These are phyloP conservation scores for Erysimum pusillum DNA, from an alignment of 441 rosid species.

Conservation along the genomic window DNA sequence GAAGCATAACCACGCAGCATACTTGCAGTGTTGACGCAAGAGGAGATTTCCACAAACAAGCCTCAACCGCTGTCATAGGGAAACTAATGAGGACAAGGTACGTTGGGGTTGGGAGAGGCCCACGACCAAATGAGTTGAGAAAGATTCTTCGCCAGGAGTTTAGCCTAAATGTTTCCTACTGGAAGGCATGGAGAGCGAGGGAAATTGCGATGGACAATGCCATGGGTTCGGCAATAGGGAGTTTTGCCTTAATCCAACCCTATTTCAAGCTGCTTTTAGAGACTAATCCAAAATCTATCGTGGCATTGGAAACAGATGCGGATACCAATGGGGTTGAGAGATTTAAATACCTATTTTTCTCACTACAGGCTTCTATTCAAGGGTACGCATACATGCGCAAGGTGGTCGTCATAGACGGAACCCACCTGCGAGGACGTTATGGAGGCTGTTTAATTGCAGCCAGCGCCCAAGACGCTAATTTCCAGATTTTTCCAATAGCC, in stretches of 20 bases:
- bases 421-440: not conserved
- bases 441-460: not conserved
- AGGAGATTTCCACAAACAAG: not conserved
- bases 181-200: not conserved
- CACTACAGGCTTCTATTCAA: not conserved
- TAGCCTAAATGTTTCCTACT: not conserved
- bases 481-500: not conserved
- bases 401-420: not conserved
- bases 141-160: not conserved
- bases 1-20: no score
- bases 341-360: not conserved
- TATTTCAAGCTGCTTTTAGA: not conserved
- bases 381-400: not conserved
- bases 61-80: not conserved
- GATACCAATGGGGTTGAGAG: not conserved
- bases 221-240: not conserved
- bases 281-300: not conserved
- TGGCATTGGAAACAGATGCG: not conserved
- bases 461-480: not conserved
- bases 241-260: not conserved
- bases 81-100: not conserved
- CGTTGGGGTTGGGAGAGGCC: not conserved
- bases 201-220: not conserved
- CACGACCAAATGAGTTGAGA: not conserved
- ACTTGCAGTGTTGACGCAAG: no score